These are phyloP conservation scores for Mycena vulgaris DNA, from an alignment of 768 basidiomycete species.

Conservation along the genomic window DNA sequence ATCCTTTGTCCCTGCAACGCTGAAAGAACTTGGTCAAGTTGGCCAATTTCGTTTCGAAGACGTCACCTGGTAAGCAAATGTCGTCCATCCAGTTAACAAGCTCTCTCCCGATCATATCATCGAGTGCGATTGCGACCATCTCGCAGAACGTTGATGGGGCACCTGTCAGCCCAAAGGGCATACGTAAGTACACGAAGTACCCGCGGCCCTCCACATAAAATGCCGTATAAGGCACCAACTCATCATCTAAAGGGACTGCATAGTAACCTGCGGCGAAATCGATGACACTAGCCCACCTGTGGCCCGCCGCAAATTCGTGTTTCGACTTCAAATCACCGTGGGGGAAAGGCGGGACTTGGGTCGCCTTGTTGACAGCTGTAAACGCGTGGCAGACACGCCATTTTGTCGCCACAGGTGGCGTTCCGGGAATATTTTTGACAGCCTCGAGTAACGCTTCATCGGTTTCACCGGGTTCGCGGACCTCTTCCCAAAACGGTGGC, in stretches of 20 bases:
- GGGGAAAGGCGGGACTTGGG: constrained; percentile 45
- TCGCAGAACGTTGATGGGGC: constrained; percentile 54
- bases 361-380: constrained; percentile 12
- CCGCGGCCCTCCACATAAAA: constrained; percentile 59
- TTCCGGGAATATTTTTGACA: background rate
- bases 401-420: background rate
- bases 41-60: no score
- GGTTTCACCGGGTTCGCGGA: constrained; percentile 8
- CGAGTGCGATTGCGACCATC: constrained; percentile 43
- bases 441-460: constrained; percentile 17
- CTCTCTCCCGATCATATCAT: constrained; percentile 43
- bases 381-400: constrained; percentile 15
- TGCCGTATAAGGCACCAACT: constrained; percentile 46
- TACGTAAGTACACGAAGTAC: constrained; percentile 50
- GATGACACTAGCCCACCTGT: constrained; percentile 30
- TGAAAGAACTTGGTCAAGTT: no score
- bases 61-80: no score
- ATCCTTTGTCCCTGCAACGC: constrained; percentile 43
- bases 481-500: constrained; percentile 25
- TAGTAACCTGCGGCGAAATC: constrained; percentile 49
- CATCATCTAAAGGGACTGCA: constrained; percentile 40
- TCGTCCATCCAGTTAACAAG: constrained; percentile 55
- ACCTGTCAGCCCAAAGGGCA: constrained; percentile 60
- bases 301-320: constrained; percentile 49
- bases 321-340: constrained; percentile 57